Evolutionary conservation across 2,329 filamentous ascomycete species (phyloP).

Genomic region (Aspergillus tubingensis): DNA sequence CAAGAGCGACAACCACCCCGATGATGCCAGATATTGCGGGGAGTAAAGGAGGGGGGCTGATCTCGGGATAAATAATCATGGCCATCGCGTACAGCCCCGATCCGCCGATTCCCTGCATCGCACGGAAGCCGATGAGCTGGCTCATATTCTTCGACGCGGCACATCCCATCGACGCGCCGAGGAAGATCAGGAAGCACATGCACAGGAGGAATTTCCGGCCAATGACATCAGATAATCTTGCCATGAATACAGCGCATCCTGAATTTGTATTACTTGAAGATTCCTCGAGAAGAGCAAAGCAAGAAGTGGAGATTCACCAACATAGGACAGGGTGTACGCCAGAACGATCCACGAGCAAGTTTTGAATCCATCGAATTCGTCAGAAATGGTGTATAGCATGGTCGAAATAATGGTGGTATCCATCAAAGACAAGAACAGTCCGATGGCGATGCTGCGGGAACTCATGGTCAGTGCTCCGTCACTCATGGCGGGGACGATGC

Average conservation of each 20-base stretch:
- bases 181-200: conserved; percentile 7
- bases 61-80: conserved; percentile 6
- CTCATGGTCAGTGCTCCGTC: conserved; percentile 3
- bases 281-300: neutral
- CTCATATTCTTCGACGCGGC: conserved; percentile 8
- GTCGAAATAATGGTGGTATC: conserved; percentile 12
- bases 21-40: conserved; percentile 8
- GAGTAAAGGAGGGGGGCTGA: neutral
- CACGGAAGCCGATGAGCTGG: conserved; percentile 12
- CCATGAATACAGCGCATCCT: conserved; percentile 6
- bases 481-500: neutral
- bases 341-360: conserved; percentile 7
- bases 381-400: conserved; percentile 13
- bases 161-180: conserved; percentile 11
- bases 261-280: neutral
- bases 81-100: conserved; percentile 7
- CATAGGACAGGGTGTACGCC: conserved; percentile 10
- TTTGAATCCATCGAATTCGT: conserved; percentile 10
- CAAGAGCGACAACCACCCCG: conserved; percentile 1
- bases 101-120: conserved; percentile 4
- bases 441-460: conserved; percentile 7
- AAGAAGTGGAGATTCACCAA: conserved; percentile 3
- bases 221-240: conserved; percentile 7
- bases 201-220: conserved; percentile 4
- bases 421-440: conserved; percentile 8